Conservation (phyloP, 1,284 basidiomycete genomes). For the Tilletia walkeri region DNA sequence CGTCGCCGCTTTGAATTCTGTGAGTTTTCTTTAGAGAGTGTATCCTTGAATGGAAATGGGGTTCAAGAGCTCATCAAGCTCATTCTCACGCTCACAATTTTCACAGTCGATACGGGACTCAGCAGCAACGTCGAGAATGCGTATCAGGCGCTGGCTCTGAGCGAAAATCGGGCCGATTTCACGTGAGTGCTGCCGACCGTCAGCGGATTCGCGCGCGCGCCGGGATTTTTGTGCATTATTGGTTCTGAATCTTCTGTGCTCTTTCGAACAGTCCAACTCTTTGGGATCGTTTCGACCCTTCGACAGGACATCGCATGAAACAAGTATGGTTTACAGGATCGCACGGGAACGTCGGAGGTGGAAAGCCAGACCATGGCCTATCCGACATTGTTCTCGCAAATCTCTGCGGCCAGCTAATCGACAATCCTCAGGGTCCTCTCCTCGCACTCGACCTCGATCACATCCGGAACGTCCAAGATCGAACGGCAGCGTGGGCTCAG, state of each 20-base stretch:
- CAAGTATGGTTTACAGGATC: neutral
- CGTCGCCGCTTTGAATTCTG: too few relatives aligned
- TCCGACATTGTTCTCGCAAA: slow-evolving; percentile 1
- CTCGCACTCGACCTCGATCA: slow-evolving; percentile 6
- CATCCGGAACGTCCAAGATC: slow-evolving; percentile 12
- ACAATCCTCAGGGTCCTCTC: neutral
- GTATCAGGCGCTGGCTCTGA: slow-evolving; percentile 12
- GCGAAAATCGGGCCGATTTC: neutral
- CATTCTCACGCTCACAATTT: neutral
- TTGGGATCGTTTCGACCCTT: slow-evolving; percentile 4
- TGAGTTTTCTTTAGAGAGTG: too few relatives aligned
- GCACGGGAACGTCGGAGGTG: slow-evolving; percentile 14
- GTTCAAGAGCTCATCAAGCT: neutral
- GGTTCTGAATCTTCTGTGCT: too few relatives aligned
- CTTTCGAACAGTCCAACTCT: neutral
- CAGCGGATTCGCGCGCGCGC: too few relatives aligned
- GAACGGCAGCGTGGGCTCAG: slow-evolving; percentile 9
- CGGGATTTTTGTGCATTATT: neutral
- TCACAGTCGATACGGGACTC: slow-evolving; percentile 13
- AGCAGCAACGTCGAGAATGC: neutral
- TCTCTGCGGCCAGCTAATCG: slow-evolving; percentile 6
- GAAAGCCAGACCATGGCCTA: slow-evolving; percentile 9
- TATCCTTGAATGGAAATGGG: too few relatives aligned
- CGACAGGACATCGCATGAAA: neutral
- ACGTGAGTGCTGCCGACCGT: neutral